phyloP scores from a whole-genome alignment of 1,139 yeast genomes.

The Zygosaccharomyces sapae region DNA sequence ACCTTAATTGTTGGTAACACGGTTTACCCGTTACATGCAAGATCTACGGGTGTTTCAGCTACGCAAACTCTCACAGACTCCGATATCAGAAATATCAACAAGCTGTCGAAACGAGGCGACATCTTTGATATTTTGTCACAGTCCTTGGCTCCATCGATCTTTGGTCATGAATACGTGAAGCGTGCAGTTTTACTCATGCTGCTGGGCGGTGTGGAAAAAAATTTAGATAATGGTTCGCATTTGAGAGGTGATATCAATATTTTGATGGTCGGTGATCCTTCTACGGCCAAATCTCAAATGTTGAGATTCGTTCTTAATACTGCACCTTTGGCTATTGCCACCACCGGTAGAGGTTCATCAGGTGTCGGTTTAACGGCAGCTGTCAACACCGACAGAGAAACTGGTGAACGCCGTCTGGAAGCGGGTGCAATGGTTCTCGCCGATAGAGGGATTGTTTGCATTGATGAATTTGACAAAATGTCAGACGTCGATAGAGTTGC shows the following conservation, averaged over 20 bases:
- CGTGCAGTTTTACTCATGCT: slow-evolving; percentile 88
- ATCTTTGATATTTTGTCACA: slow-evolving; percentile 77
- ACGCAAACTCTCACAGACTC: slow-evolving; percentile 70
- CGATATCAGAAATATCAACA: slow-evolving; percentile 84
- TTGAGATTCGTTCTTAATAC: slow-evolving; percentile 90
- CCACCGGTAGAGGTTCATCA: slow-evolving; percentile 98
- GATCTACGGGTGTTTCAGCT: slow-evolving; percentile 81
- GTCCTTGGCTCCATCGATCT: slow-evolving; percentile 92
- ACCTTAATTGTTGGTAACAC: slow-evolving; percentile 85
- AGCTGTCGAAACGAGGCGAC: slow-evolving; percentile 61
- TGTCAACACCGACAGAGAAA: slow-evolving; percentile 91
- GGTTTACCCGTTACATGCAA: slow-evolving; percentile 80
- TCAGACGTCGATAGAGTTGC: slow-evolving; percentile 95
- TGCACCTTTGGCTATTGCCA: slow-evolving; percentile 92
- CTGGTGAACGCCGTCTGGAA: slow-evolving; percentile 93
- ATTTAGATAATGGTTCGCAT: slow-evolving; percentile 91
- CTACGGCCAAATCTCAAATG: slow-evolving; percentile 96
- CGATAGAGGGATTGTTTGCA: slow-evolving; percentile 95
- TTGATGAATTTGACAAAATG: slow-evolving; percentile 98
- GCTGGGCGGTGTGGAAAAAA: slow-evolving; percentile 92
- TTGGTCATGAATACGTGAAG: slow-evolving; percentile 87
- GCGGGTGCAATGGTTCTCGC: slow-evolving; percentile 99
- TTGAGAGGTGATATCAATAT: slow-evolving; percentile 96
- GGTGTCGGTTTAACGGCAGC: slow-evolving; percentile 99
- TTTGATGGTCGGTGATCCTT: slow-evolving; percentile 97